Evolutionary conservation across 306 rosid genomes (phyloP), one percentile per base, ranked within the genome.

Genomic region (Rubus idaeus): DNA sequence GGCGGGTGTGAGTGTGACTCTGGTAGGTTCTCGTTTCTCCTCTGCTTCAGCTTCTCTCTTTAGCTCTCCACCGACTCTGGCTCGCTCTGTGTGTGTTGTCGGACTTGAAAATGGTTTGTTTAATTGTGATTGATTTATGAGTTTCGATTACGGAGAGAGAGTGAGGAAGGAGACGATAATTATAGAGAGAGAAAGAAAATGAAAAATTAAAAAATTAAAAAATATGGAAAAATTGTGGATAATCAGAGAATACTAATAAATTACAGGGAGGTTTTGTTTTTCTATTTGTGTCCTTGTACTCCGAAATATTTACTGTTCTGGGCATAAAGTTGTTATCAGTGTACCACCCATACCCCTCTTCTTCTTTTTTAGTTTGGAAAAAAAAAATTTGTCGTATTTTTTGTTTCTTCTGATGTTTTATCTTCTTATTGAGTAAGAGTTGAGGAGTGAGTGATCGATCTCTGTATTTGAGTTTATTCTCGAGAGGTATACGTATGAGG

Each of bases 41-140:
- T 30, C 35, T 44, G 35, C n/a, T 21, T 23, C 18, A 30, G 35
- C 35, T 30, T 12, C 14, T 45, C 30, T 71, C 57, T 75, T 75
- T 20, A 71, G 69, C 76, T 26, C 74, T 78, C 68, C 87, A 80
- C 89, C 91, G 81, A 81, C 87, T 78, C 47, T 70, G n/a, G 61
- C 5, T n/a, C 9, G 35, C 65, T 64, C 69, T 79, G 74, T 14
- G 56, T 57, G 40, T 42, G 84, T 83, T 62, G 66, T 60, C 66
- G 89, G 92, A 86, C 83, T 78, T 82, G 68, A 79, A 88, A 72
- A 63, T 7, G 66, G 47, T 74, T 75, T 81, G 77, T 52, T 84
- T 76, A 76, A 78, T 73, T 85, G 47, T 49, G 68, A 39, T 70
- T 80, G 68, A 82, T 83, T 81, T 62, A 9, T 10, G 76, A 20